Evolutionary conservation across 1,139 yeast genomes (phyloP).

Genomic region (Blastobotrys illinoisensis): DNA sequence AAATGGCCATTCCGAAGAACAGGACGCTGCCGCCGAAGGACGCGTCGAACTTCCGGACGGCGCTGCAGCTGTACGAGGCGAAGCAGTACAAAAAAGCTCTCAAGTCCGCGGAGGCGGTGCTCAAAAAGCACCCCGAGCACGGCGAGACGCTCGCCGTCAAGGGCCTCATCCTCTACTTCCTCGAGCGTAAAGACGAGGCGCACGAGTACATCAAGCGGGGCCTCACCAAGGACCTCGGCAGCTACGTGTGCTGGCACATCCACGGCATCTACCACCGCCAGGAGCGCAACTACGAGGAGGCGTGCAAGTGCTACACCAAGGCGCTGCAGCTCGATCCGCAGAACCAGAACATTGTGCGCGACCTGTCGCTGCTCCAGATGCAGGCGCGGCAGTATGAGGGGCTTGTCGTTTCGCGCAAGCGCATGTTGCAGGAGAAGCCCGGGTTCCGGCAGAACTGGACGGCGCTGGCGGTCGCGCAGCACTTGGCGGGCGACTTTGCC

Average conservation of each 20-base stretch:
- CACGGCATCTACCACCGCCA: constrained; percentile 79
- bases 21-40: constrained; percentile 43
- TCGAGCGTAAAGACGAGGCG: constrained; percentile 59
- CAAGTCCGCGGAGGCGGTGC: constrained; percentile 65
- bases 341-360: constrained; percentile 75
- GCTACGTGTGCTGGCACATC: constrained; percentile 77
- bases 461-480: constrained; percentile 79
- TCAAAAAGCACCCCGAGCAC: constrained; percentile 71
- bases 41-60: constrained; percentile 69
- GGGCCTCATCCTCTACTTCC: constrained; percentile 58
- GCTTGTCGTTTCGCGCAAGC: constrained; percentile 58
- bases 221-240: constrained; percentile 45
- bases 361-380: constrained; percentile 71
- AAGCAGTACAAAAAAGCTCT: constrained; percentile 86
- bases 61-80: constrained; percentile 73
- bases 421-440: constrained; percentile 67
- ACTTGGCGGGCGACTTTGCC: constrained; percentile 59
- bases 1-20: background rate
- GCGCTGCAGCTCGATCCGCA: constrained; percentile 75
- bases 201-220: constrained; percentile 58
- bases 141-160: constrained; percentile 82
- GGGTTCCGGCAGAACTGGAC: constrained; percentile 94
- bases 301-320: constrained; percentile 74
- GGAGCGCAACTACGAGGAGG: constrained; percentile 63
- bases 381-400: constrained; percentile 71